These are phyloP conservation scores for Pseudogymnoascus destructans DNA, from an alignment of 2,329 filamentous ascomycete genomes.

Conservation along the genomic window DNA sequence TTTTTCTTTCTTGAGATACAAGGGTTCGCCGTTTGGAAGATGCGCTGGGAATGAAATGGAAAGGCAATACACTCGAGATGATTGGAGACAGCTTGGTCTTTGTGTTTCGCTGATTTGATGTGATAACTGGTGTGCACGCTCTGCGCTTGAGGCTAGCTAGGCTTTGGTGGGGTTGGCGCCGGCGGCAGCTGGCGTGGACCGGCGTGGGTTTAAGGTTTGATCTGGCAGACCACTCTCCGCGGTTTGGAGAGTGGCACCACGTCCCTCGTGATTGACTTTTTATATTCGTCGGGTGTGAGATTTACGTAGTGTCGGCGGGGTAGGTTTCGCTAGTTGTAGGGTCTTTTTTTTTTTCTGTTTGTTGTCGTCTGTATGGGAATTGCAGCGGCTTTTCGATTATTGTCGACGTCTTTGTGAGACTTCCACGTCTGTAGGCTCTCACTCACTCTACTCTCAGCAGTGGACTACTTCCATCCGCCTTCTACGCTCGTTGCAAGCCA, in stretches of 20 bases:
- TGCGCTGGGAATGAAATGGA: neutral
- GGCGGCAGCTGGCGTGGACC: neutral
- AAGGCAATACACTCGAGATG: neutral
- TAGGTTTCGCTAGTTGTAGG: neutral
- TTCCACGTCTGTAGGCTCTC: neutral
- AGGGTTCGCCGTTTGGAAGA: slow-evolving; percentile 1
- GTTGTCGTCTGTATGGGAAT: neutral
- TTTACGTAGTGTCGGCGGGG: neutral
- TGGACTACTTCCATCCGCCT: neutral
- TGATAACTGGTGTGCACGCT: neutral
- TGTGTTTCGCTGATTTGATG: neutral
- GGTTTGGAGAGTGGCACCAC: neutral
- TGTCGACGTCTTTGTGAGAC: neutral
- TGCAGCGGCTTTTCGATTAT: neutral
- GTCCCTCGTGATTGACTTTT: neutral
- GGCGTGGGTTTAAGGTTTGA: neutral
- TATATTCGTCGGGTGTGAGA: neutral
- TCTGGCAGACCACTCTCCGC: neutral
- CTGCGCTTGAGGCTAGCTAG: neutral
- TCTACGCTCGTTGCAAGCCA: neutral
- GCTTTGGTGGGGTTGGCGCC: neutral
- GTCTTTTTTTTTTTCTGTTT: neutral
- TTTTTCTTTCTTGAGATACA: slow-evolving; percentile 7
- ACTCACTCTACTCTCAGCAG: neutral
- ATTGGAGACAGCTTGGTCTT: neutral